Base-by-base conservation (phyloP, 768 basidiomycete species). In the Sistotremastrum niveocremeum region DNA sequence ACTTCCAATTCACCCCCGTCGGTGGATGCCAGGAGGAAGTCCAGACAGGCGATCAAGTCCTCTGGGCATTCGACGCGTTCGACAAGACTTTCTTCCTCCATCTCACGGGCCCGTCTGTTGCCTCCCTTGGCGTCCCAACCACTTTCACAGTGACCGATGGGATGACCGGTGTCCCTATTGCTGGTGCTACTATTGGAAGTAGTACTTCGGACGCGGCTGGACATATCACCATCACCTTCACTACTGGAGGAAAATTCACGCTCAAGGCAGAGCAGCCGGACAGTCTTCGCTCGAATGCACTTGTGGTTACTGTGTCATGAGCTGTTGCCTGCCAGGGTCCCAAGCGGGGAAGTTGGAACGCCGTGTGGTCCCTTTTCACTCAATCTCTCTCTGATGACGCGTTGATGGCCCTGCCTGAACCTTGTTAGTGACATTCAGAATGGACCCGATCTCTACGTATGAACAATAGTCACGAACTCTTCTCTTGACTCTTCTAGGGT, bases 61-160 rank as follows among this genome's bases (percentile, higher is more conserved):
- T 67, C 9, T 68, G 59, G 52, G 67, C 67, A 1, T 69, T 68
- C 52, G 58, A 65, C 45, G 65, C 59, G 1, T 68, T 68, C 54
- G 55, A 49, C 38, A 59, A 56, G 37, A 44, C 45, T 6, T 55
- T 62, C 47, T 60, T 65, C 52, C 49, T 70, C 45, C 59, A 61
- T 51, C 59, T 70, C 10, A 46, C 51, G 2, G 68, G 68, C 2
- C 63, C 65, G 4, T 11, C 12, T 6, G 51, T 45, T 2, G 60
- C 58, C 0, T 45, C 36, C 2, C 43, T 51, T 3, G 56, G 59
- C 31, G 45, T 58, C 28, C 59, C 61, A 3, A 52, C 61, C 7
- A 55, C 53, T 1, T 55, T 71, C 37, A 60, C 55, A 1, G 68
- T 72, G 28, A 62, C 53, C 4, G 66, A 71, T 52, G 69, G 68